phyloP scores from a whole-genome alignment of 1,139 yeast genomes.

The Saccharomyces uvarum region DNA sequence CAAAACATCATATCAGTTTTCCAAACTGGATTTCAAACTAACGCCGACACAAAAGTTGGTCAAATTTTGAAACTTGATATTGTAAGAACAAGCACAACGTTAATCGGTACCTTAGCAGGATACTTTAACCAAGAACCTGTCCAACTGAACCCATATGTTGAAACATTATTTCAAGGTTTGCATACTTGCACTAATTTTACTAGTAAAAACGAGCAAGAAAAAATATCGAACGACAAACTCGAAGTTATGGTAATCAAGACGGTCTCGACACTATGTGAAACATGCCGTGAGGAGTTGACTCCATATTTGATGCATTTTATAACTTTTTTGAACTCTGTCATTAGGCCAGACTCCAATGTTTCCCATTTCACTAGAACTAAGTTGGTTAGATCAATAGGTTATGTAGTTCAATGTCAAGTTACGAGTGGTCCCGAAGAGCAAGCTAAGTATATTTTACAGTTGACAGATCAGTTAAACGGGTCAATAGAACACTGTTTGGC shows the following conservation, averaged over 20 bases:
- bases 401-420: slow-evolving; percentile 47
- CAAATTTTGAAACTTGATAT: slow-evolving; percentile 23
- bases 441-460: slow-evolving; percentile 29
- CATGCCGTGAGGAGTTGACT: slow-evolving; percentile 44
- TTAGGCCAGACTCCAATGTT: slow-evolving; percentile 37
- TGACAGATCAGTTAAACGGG: slow-evolving; percentile 25
- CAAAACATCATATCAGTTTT: slow-evolving; percentile 25
- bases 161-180: slow-evolving; percentile 39
- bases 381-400: slow-evolving; percentile 52
- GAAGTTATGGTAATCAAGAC: slow-evolving; percentile 47
- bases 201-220: slow-evolving; percentile 5
- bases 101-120: slow-evolving; percentile 49
- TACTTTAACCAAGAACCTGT: slow-evolving; percentile 38
- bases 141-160: slow-evolving; percentile 44
- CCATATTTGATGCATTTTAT: slow-evolving; percentile 48
- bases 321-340: slow-evolving; percentile 44
- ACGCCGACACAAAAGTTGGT: slow-evolving; percentile 9
- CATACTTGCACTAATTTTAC: slow-evolving; percentile 22
- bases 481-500: slow-evolving; percentile 19
- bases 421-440: slow-evolving; percentile 39
- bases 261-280: slow-evolving; percentile 53
- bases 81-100: slow-evolving; percentile 43
- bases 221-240: slow-evolving; percentile 18
- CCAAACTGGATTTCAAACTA: slow-evolving; percentile 22
- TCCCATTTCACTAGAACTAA: slow-evolving; percentile 53